Conservation (phyloP, 306 rosid genomes). For the Castanopsis chinensis region DNA sequence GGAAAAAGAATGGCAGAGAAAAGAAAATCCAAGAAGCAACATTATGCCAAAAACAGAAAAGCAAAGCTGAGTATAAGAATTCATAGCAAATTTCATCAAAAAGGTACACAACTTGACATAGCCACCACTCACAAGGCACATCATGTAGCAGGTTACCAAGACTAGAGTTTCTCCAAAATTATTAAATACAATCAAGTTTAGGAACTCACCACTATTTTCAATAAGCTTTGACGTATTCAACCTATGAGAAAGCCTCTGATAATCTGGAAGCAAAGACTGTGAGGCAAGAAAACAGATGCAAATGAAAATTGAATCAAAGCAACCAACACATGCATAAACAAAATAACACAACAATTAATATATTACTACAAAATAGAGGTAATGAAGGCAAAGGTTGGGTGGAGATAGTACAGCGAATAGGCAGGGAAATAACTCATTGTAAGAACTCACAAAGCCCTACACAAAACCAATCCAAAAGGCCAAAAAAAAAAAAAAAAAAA, state of each 20-base stretch:
- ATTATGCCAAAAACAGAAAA: not conserved
- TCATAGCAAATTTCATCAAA: no score
- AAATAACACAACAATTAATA: conserved; percentile 14
- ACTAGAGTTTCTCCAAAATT: no score
- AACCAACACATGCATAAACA: conserved; percentile 11
- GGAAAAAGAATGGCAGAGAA: conserved; percentile 8
- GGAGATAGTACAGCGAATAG: not conserved
- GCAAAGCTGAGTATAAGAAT: no score
- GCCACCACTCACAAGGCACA: no score
- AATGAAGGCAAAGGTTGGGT: not conserved
- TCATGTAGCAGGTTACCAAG: no score
- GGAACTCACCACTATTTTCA: no score
- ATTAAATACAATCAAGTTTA: no score
- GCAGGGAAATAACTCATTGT: not conserved
- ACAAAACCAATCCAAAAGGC: no score
- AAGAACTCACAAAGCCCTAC: no score
- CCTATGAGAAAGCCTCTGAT: conserved; percentile 66
- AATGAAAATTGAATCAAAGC: conserved; percentile 47
- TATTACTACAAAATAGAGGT: conserved; percentile 7
- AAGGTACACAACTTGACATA: no score
- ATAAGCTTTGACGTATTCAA: no score
- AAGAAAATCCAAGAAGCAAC: not conserved
- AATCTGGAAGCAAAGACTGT: conserved; percentile 98
- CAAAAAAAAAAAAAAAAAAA: no score
- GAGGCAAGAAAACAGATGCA: conserved; percentile 45